A percentile compares a stretch with the other conserved stretches of the same genome.
phyloP scores from a whole-genome alignment of 225 moss, liverwort and hornwort genomes.

The Sphagnum contortum region DNA sequence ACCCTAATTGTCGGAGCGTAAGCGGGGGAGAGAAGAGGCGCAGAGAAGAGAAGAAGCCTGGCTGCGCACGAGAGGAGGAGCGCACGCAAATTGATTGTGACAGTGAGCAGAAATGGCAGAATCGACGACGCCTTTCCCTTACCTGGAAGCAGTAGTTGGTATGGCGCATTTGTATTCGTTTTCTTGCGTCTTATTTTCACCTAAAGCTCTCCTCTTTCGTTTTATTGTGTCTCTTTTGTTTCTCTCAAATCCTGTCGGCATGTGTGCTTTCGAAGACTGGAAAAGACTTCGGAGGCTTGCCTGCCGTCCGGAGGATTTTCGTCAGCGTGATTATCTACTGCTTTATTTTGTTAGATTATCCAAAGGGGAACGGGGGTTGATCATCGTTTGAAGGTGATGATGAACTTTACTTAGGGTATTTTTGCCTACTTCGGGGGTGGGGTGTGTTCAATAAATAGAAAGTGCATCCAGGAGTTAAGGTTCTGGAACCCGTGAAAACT shows the following conservation, averaged over 20 bases:
- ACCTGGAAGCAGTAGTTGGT: slow-evolving; percentile 46
- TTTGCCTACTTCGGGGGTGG: not conserved
- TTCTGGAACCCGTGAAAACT: too few relatives aligned
- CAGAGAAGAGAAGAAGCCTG: too few relatives aligned
- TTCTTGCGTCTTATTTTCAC: too few relatives aligned
- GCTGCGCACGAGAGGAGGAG: too few relatives aligned
- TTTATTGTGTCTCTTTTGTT: not conserved
- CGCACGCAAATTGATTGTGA: not conserved
- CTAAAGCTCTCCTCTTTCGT: too few relatives aligned
- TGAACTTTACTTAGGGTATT: not conserved
- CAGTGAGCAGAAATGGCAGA: not conserved
- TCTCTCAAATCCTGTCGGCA: not conserved
- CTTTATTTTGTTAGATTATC: too few relatives aligned
- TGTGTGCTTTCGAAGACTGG: not conserved
- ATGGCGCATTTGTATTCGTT: not conserved
- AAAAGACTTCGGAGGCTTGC: not conserved
- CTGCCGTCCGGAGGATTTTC: not conserved
- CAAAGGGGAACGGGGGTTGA: not conserved
- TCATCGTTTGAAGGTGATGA: not conserved
- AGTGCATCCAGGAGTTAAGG: too few relatives aligned
- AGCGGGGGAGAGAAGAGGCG: too few relatives aligned
- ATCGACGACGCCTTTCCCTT: slow-evolving; percentile 29
- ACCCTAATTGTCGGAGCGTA: too few relatives aligned
- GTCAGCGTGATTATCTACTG: too few relatives aligned
- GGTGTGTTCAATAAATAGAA: not conserved